phyloP scores from a whole-genome alignment of 2,329 filamentous ascomycete species.

The Metarhizium sp. region DNA sequence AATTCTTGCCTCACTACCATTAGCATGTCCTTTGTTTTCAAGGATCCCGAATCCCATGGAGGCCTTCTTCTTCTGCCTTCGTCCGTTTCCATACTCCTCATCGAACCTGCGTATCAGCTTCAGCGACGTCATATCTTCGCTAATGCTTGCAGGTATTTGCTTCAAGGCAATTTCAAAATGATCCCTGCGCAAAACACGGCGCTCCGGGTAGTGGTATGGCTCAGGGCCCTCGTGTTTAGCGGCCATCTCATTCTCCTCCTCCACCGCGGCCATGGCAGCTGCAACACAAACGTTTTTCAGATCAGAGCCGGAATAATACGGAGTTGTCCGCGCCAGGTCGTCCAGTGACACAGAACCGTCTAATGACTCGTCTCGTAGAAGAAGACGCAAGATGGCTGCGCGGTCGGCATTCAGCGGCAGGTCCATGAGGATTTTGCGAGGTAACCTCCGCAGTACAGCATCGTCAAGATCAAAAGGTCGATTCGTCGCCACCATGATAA shows the following conservation, averaged over 20 bases:
- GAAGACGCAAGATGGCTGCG: constrained; percentile 59
- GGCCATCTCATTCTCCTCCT: constrained; percentile 54
- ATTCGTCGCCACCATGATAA: constrained; percentile 98
- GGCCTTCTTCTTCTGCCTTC: constrained; percentile 43
- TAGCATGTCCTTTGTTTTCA: constrained; percentile 22
- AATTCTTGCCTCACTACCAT: constrained; percentile 37
- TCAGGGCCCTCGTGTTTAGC: constrained; percentile 28
- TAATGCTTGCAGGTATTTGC: constrained; percentile 88
- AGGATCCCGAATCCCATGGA: constrained; percentile 51
- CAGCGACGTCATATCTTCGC: constrained; percentile 83
- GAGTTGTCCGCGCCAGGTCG: constrained; percentile 55
- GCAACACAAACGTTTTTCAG: constrained; percentile 76
- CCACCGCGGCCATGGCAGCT: constrained; percentile 68
- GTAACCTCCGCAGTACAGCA: constrained; percentile 68
- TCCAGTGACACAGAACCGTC: constrained; percentile 52
- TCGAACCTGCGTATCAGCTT: constrained; percentile 90
- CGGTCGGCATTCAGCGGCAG: constrained; percentile 59
- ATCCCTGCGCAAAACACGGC: constrained; percentile 39
- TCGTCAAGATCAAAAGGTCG: constrained; percentile 91
- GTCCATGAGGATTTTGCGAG: constrained; percentile 64
- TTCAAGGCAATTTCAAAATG: constrained; percentile 83
- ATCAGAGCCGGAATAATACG: constrained; percentile 74
- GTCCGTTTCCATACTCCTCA: constrained; percentile 82
- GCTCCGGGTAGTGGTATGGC: constrained; percentile 53
- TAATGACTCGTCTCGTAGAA: constrained; percentile 59